Evolutionary conservation across 139 green algal species (phyloP).

Genomic region (Picochlorum sp.): DNA sequence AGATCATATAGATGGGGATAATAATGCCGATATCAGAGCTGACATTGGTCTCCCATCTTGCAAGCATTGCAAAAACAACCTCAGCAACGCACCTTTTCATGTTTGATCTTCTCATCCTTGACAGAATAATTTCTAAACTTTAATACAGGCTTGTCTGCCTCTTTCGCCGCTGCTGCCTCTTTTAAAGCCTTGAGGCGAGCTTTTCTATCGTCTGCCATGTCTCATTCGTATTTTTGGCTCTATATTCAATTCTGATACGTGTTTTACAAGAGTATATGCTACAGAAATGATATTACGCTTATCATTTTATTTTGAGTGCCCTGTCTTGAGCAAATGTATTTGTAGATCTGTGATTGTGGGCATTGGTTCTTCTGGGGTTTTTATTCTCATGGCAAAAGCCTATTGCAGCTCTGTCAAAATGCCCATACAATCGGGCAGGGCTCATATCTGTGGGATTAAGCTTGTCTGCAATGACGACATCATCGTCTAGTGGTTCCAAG

Average conservation of each 20-base stretch:
- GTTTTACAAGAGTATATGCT: not conserved
- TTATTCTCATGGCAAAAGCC: conserved; percentile 69
- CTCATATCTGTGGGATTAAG: conserved; percentile 7
- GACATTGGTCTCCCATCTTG: not conserved
- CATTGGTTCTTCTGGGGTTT: conserved; percentile 25
- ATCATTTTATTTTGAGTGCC: conserved; percentile 13
- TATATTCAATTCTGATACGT: not conserved
- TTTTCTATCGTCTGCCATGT: not conserved
- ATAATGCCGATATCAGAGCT: not conserved
- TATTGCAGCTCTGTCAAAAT: conserved; percentile 45
- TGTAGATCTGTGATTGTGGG: conserved; percentile 31
- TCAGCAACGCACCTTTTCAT: conserved; percentile 40
- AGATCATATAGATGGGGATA: not conserved
- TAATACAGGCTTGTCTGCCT: conserved; percentile 43
- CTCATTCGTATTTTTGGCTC: not conserved
- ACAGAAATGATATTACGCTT: not conserved
- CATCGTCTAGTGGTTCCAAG: conserved; percentile 59
- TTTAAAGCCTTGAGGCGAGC: not conserved
- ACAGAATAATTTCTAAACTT: conserved; percentile 76
- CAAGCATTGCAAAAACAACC: conserved; percentile 14
- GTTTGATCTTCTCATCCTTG: conserved; percentile 57
- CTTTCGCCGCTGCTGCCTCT: not conserved
- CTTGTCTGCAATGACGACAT: conserved; percentile 34
- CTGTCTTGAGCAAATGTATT: not conserved
- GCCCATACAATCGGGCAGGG: conserved; percentile 11